A percentile compares a stretch with the other conserved stretches of the same genome.
These are phyloP conservation scores for Pleurostoma richardsiae DNA, from an alignment of 2,329 filamentous ascomycete genomes.

Conservation along the genomic window DNA sequence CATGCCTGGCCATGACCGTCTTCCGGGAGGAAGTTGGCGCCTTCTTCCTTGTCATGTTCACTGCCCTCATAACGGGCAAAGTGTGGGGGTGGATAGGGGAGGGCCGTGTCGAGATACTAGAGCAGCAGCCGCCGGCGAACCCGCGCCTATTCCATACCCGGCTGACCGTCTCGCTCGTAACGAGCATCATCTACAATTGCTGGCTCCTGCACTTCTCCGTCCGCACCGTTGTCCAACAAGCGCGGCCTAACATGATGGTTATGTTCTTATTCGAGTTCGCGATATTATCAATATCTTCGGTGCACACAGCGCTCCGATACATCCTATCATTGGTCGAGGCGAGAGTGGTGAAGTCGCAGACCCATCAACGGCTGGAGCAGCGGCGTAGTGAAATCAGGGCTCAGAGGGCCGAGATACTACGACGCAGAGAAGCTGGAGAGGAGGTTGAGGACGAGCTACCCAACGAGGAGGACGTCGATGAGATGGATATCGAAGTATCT, in stretches of 20 bases:
- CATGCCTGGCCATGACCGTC: conserved; percentile 95
- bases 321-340: conserved; percentile 73
- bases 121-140: conserved; percentile 90
- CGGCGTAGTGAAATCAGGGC: conserved; percentile 63
- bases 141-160: conserved; percentile 83
- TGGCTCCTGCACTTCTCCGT: conserved; percentile 79
- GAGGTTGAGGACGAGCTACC: conserved; percentile 43
- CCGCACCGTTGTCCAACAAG: conserved; percentile 76
- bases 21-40: conserved; percentile 92
- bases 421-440: conserved; percentile 39
- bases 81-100: conserved; percentile 99
- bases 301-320: conserved; percentile 76
- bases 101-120: conserved; percentile 85
- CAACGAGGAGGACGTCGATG: conserved; percentile 69
- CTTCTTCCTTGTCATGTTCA: conserved; percentile 96
- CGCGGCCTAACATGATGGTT: conserved; percentile 97
- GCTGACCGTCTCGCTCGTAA: conserved; percentile 69
- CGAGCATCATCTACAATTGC: conserved; percentile 76
- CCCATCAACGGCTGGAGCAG: conserved; percentile 61
- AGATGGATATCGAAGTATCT: conserved; percentile 90
- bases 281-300: conserved; percentile 73
- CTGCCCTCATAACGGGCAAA: conserved; percentile 85
- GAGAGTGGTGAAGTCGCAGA: conserved; percentile 70
- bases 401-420: conserved; percentile 46
- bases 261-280: conserved; percentile 99